Percentiles rank a stretch among this genome's conserved stretches.
Evolutionary conservation across 768 basidiomycete species (phyloP).

Genomic region (Clavulina sp.): DNA sequence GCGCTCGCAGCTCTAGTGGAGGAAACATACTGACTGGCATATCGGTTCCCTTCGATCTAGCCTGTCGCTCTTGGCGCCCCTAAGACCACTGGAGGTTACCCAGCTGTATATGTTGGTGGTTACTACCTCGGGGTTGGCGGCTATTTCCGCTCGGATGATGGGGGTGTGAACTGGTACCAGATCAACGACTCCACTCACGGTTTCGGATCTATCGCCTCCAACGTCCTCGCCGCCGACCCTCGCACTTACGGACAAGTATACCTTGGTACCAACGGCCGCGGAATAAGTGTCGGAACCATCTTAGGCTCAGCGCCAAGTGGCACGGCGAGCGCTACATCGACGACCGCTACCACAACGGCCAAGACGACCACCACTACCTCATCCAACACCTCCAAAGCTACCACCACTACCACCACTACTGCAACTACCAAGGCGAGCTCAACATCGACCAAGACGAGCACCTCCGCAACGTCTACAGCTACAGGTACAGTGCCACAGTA

Average conservation of each 20-base stretch:
- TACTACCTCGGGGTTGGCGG: slow-evolving; percentile 30
- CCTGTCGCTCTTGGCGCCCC: slow-evolving; percentile 41
- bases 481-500: slow-evolving; percentile 28
- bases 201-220: slow-evolving; percentile 5
- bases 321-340: slow-evolving; percentile 14
- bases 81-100: slow-evolving; percentile 28
- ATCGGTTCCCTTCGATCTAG: too few species aligned
- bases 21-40: slow-evolving; percentile 27
- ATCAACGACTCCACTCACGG: slow-evolving; percentile 7
- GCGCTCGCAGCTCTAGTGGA: slow-evolving; percentile 29
- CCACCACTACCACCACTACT: background rate
- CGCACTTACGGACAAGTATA: slow-evolving; percentile 1
- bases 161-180: slow-evolving; percentile 19
- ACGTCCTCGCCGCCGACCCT: slow-evolving; percentile 1
- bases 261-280: slow-evolving; percentile 10
- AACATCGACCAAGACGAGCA: background rate
- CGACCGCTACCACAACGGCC: too few species aligned
- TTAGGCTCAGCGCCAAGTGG: too few species aligned
- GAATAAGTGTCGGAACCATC: too few species aligned
- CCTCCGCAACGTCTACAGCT: slow-evolving; percentile 16
- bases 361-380: too few species aligned
- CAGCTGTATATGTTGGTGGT: slow-evolving; percentile 38
- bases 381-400: slow-evolving; percentile 17
- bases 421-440: background rate
- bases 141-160: slow-evolving; percentile 39